Percentiles rank a stretch among this genome's conserved stretches.
Conservation (phyloP, 352 stramenopile genomes). For the Pythium brachiatum region DNA sequence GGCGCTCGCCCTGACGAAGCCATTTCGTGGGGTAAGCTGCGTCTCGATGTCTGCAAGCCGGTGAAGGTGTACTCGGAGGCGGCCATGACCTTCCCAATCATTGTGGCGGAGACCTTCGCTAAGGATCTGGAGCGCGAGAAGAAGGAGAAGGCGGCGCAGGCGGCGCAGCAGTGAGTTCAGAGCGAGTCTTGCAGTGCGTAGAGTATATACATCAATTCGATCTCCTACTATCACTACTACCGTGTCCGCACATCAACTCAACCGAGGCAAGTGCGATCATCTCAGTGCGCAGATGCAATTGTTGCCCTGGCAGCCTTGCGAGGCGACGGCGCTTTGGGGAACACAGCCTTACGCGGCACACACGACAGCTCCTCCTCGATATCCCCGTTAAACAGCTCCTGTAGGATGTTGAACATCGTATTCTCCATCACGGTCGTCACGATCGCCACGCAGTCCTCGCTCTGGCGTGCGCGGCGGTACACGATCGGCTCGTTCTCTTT, state of each 20-base stretch:
- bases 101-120: constrained; percentile 99
- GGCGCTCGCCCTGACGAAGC: constrained; percentile 98
- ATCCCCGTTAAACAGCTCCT: constrained; percentile 81
- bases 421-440: constrained; percentile 66
- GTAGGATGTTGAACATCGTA: constrained; percentile 76
- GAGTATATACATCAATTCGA: neutral
- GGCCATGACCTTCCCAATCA: constrained; percentile 98
- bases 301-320: constrained; percentile 10
- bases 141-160: constrained; percentile 12
- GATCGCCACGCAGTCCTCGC: constrained; percentile 69
- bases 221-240: neutral
- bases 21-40: constrained; percentile 99
- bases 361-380: constrained; percentile 66
- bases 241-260: neutral
- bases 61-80: constrained; percentile 98
- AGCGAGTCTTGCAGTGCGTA: neutral
- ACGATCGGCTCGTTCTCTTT: constrained; percentile 16
- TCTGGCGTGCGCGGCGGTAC: constrained; percentile 33
- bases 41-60: constrained; percentile 86
- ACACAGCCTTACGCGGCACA: constrained; percentile 57
- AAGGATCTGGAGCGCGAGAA: constrained; percentile 89
- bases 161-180: neutral
- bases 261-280: too few relatives aligned
- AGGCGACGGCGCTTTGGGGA: constrained; percentile 32
- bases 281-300: neutral